Evolutionary conservation across 495 filamentous ascomycete genomes (phyloP).

Genomic region (Talaromyces stipitatus): DNA sequence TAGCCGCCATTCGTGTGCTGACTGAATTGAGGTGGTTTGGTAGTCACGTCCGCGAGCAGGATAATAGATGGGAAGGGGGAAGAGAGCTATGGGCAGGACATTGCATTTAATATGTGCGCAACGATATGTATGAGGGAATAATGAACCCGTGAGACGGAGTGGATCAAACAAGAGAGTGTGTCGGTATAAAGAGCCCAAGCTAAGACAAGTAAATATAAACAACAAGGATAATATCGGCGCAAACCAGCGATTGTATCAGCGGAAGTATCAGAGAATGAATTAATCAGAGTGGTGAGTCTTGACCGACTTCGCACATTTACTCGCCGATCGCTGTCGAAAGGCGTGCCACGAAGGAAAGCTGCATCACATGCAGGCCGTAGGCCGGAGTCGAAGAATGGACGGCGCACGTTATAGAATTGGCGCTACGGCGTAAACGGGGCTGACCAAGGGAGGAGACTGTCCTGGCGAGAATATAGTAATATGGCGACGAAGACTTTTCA

Average conservation of each 20-base stretch:
- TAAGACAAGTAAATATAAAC: not conserved
- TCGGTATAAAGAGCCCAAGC: not conserved
- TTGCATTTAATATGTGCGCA: not conserved
- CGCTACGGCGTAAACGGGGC: not conserved
- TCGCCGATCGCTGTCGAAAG: not conserved
- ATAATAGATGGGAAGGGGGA: no score
- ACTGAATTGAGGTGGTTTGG: not conserved
- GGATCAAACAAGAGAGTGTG: not conserved
- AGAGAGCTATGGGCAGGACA: not conserved
- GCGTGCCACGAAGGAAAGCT: not conserved
- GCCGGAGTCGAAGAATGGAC: not conserved
- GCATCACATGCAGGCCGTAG: not conserved
- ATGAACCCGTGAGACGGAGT: not conserved
- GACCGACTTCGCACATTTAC: not conserved
- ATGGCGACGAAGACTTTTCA: slow-evolving; percentile 9
- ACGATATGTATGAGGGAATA: slow-evolving; percentile 1
- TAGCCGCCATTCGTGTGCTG: slow-evolving; percentile 31
- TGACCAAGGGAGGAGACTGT: slow-evolving; percentile 6
- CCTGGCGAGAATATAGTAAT: slow-evolving; percentile 13
- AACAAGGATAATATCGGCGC: not conserved
- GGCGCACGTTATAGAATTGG: not conserved
- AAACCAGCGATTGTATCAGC: not conserved
- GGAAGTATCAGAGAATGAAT: not conserved
- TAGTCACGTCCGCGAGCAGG: not conserved
- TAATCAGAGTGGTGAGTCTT: slow-evolving; percentile 2